Conservation (phyloP, 345 rosid species). For the Arabis alpina region DNA sequence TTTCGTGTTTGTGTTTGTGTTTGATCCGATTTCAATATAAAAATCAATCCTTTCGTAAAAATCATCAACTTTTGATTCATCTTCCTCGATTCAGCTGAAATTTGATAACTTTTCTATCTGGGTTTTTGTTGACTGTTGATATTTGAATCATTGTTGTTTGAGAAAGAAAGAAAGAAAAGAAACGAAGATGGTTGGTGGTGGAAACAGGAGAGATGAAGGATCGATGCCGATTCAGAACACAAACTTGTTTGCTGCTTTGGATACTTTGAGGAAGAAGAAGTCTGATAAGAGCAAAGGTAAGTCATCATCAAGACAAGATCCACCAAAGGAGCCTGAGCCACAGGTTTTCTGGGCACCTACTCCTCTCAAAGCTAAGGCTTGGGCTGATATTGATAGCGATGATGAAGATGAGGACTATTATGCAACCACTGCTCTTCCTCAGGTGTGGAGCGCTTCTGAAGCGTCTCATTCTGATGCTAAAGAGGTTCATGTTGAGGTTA, state of each 20-base stretch:
- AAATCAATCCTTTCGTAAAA: not conserved
- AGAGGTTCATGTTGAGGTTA: slow-evolving; percentile 45
- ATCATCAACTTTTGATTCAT: not conserved
- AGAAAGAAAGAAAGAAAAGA: slow-evolving; percentile 6
- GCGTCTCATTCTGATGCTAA: slow-evolving; percentile 36
- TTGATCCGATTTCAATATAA: slow-evolving; percentile 8
- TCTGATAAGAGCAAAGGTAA: slow-evolving; percentile 49
- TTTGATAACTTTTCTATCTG: not conserved
- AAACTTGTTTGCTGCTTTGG: slow-evolving; percentile 67
- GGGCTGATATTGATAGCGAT: slow-evolving; percentile 68
- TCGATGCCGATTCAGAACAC: slow-evolving; percentile 58
- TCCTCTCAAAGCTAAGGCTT: slow-evolving; percentile 53
- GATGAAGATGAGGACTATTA: slow-evolving; percentile 60
- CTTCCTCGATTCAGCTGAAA: slow-evolving; percentile 11
- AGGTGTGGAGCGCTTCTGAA: slow-evolving; percentile 47
- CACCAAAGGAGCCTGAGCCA: slow-evolving; percentile 50
- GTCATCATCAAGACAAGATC: slow-evolving; percentile 40
- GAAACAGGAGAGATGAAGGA: slow-evolving; percentile 61
- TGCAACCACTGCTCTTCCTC: slow-evolving; percentile 58
- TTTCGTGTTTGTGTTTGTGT: not conserved
- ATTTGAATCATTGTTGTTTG: slow-evolving; percentile 23
- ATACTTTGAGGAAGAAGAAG: slow-evolving; percentile 56
- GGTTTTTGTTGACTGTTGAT: not conserved
- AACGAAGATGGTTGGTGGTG: slow-evolving; percentile 53
- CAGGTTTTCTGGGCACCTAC: slow-evolving; percentile 62